A percentile compares a stretch with the other conserved stretches of the same genome.
Conservation (phyloP, 1,284 basidiomycete species). For the Farysia itapuensis region DNA sequence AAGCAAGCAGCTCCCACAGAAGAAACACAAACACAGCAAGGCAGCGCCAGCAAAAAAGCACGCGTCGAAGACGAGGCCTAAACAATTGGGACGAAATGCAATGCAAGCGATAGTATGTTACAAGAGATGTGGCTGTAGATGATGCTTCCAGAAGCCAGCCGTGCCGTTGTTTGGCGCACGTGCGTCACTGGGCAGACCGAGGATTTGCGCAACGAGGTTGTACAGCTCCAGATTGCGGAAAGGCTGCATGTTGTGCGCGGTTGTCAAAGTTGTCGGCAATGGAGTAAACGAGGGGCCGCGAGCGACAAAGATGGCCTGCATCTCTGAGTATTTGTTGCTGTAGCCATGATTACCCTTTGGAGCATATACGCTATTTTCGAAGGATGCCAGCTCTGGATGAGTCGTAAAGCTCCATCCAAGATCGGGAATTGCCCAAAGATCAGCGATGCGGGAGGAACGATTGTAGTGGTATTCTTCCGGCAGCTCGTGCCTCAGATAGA, state of each 20-base stretch:
- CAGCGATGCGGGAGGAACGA: background rate
- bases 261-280: slow-evolving; percentile 44
- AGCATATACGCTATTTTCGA: slow-evolving; percentile 66
- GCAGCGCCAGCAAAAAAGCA: slow-evolving; percentile 24
- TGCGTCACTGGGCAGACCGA: background rate
- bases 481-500: slow-evolving; percentile 9
- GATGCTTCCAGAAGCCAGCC: background rate
- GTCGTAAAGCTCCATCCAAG: slow-evolving; percentile 29
- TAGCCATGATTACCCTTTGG: slow-evolving; percentile 72
- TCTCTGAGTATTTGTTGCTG: slow-evolving; percentile 73
- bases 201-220: slow-evolving; percentile 68
- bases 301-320: slow-evolving; percentile 87
- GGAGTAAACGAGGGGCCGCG: slow-evolving; percentile 78
- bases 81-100: no score
- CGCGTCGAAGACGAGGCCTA: slow-evolving; percentile 11
- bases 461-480: slow-evolving; percentile 9
- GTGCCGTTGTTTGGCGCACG: background rate
- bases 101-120: no score
- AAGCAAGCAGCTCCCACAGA: slow-evolving; percentile 35
- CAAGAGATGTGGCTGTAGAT: background rate
- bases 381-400: slow-evolving; percentile 4
- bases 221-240: slow-evolving; percentile 85
- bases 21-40: background rate
- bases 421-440: slow-evolving; percentile 23
- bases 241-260: slow-evolving; percentile 63